phyloP scores from a whole-genome alignment of 768 basidiomycete genomes.

The Psilocybe tampanensis region DNA sequence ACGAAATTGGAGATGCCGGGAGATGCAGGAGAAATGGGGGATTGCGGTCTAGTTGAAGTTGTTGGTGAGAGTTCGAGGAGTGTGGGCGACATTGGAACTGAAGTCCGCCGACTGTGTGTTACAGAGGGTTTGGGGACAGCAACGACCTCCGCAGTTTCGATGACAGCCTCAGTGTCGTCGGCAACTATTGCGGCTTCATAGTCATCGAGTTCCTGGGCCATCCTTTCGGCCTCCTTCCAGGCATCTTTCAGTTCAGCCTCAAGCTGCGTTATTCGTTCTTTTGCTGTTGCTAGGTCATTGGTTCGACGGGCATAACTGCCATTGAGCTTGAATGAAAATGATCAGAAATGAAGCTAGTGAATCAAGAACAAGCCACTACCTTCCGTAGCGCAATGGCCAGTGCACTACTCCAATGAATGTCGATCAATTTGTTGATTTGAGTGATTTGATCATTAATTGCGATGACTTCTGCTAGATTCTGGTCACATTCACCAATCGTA shows the following conservation, averaged over 20 bases:
- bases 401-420: constrained; percentile 75
- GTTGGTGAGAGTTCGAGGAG: constrained; percentile 23
- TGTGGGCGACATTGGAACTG: constrained; percentile 25
- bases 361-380: constrained; percentile 29
- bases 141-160: constrained; percentile 50
- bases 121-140: constrained; percentile 31
- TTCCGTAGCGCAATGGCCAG: constrained; percentile 78
- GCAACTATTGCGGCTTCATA: constrained; percentile 43
- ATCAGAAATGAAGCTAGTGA: background rate
- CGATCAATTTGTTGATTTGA: constrained; percentile 61
- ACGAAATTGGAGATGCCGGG: constrained; percentile 15
- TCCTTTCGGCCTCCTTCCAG: constrained; percentile 75
- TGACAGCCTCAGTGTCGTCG: constrained; percentile 40
- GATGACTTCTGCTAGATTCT: constrained; percentile 57
- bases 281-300: constrained; percentile 52
- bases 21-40: background rate
- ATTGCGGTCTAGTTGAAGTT: constrained; percentile 5
- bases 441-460: constrained; percentile 61
- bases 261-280: constrained; percentile 52
- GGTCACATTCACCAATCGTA: constrained; percentile 59
- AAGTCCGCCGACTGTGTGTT: constrained; percentile 18
- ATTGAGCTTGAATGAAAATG: constrained; percentile 49
- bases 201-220: constrained; percentile 74
- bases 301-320: constrained; percentile 69
- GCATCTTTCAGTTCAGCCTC: constrained; percentile 78